Percentiles rank a stretch among this genome's conserved stretches.
Evolutionary conservation across 371 early-diverging fungal species (phyloP).

Genomic region (Saksenaea oblongispora): DNA sequence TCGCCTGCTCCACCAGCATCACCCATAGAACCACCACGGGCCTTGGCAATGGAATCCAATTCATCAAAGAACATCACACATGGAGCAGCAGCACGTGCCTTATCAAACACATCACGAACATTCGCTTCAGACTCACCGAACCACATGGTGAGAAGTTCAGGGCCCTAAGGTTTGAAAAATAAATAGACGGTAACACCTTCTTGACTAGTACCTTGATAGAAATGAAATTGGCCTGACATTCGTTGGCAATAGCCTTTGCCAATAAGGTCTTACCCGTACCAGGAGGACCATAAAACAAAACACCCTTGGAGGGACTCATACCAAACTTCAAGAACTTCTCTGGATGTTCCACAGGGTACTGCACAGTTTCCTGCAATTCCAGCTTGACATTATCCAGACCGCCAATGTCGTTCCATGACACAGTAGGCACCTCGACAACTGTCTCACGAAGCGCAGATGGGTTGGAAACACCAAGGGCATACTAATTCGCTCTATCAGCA

Average conservation of each 20-base stretch:
- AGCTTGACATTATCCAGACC: constrained; percentile 99
- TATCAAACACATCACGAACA: constrained; percentile 99
- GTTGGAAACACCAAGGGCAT: constrained; percentile 96
- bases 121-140: constrained; percentile 99
- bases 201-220: constrained; percentile 85
- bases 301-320: constrained; percentile 99
- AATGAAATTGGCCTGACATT: constrained; percentile 99
- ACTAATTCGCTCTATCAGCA: constrained; percentile 28
- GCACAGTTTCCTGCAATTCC: constrained; percentile 99
- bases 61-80: constrained; percentile 99
- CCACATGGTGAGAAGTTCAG: constrained; percentile 99
- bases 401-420: constrained; percentile 99
- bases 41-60: constrained; percentile 99
- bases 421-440: constrained; percentile 99
- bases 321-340: constrained; percentile 99
- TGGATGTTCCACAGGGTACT: constrained; percentile 99
- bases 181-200: neutral
- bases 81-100: constrained; percentile 99
- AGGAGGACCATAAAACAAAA: constrained; percentile 99
- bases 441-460: constrained; percentile 99
- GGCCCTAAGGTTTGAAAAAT: constrained; percentile 68
- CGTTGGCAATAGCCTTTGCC: constrained; percentile 99
- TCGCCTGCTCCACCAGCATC: constrained; percentile 98
- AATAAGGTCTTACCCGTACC: constrained; percentile 99
- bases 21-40: constrained; percentile 83